Evolutionary conservation across 169 alveolate genomes (phyloP), one percentile per base, ranked within the genome.

Genomic region (Plasmodium inui): DNA sequence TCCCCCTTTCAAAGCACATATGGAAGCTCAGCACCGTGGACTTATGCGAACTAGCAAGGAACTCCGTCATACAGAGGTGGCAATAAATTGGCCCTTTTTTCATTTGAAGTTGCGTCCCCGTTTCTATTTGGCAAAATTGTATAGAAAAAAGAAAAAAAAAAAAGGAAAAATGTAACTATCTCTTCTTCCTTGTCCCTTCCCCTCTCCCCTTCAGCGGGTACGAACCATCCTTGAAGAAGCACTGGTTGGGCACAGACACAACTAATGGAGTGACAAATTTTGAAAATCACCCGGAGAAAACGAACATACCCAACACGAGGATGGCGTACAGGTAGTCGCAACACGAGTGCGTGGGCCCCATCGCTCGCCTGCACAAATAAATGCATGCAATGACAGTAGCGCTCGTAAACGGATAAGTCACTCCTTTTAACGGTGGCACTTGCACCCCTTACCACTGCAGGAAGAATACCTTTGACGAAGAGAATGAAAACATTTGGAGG

Each of bases 21-120:
- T 98, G 98, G 98, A 97, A 98, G 90, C 95, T 97, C 1, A 95
- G 96, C 39, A 93, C 98, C 3, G 98, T 98, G 19, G 99, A 97
- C 94, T 93, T 98, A 34, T 97, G 98, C 81, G 99, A 98, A 94
- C 92, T 98, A 26, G 99, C 99, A 22, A 95, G 99, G 82, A 97
- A 97, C 92, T 97, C 99, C 17, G 98, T 98, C 39, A 95, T 97
- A 79, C 98, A 98, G 92, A 95, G 97, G 95, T 93, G 28, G 28
- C 14, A 57, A 82, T 19, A 50, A 14, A 85, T 32, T 30, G 41
- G 26, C 32, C 50, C n/a, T 50, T 8, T 34, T 83, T 32, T 61
- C 17, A 17, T 19, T 12, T 83, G 34, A 30, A 19, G 7, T 83
- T 28, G 28, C 22, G 19, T 4, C 7, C 8, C 14, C 14, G 61